Percentiles rank a stretch among this genome's conserved stretches.
phyloP scores from a whole-genome alignment of 2,329 filamentous ascomycete genomes.

The Cercospora janseana region DNA sequence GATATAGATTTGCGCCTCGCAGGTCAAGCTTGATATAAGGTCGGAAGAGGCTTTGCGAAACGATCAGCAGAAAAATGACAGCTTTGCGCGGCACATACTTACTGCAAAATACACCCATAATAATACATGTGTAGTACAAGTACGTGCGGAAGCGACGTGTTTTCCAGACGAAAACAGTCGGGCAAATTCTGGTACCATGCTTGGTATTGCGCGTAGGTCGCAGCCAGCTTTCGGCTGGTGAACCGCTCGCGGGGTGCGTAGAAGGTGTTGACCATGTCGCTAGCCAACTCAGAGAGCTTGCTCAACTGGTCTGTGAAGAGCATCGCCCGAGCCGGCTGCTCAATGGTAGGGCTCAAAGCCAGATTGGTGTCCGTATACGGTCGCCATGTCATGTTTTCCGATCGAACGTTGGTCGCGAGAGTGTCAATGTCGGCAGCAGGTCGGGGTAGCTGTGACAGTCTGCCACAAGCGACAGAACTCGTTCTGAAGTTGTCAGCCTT shows the following conservation, averaged over 20 bases:
- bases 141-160: slow-evolving; percentile 71
- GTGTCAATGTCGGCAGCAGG: slow-evolving; percentile 51
- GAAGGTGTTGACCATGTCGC: slow-evolving; percentile 68
- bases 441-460: slow-evolving; percentile 49
- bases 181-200: slow-evolving; percentile 70
- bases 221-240: slow-evolving; percentile 62
- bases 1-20: slow-evolving; percentile 58
- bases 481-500: slow-evolving; percentile 36
- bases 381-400: slow-evolving; percentile 39
- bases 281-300: slow-evolving; percentile 70
- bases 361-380: slow-evolving; percentile 39
- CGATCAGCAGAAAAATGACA: slow-evolving; percentile 52
- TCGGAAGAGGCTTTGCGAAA: slow-evolving; percentile 68
- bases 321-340: slow-evolving; percentile 59
- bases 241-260: slow-evolving; percentile 67
- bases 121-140: slow-evolving; percentile 57
- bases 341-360: slow-evolving; percentile 59
- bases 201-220: slow-evolving; percentile 66
- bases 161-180: slow-evolving; percentile 60
- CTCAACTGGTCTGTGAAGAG: slow-evolving; percentile 57
- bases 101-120: slow-evolving; percentile 54
- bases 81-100: slow-evolving; percentile 42
- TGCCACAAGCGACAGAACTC: slow-evolving; percentile 49
- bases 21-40: slow-evolving; percentile 65
- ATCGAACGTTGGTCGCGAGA: slow-evolving; percentile 38